Base-by-base conservation (phyloP, 495 filamentous ascomycete genomes). In the Penicillium dipodomyicola region DNA sequence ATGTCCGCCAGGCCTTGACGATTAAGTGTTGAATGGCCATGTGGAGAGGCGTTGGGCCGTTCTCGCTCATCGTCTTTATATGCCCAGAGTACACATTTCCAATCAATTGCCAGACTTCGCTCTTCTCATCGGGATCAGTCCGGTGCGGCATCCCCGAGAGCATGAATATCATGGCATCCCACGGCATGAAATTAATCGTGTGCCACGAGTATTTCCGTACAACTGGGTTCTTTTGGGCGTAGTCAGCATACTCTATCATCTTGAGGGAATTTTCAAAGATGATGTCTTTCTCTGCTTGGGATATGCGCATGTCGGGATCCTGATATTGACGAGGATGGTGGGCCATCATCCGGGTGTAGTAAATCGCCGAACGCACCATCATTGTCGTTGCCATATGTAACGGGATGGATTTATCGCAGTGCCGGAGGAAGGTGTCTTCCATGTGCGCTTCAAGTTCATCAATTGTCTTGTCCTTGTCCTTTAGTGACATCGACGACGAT, bases 361-460 rank as follows among this genome's bases (percentile, higher is more conserved):
- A 60, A 11, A 74, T 62, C 2, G 68, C 61, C 9, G 75, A 68
- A 35, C 62, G 67, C 15, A 75, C 76, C 60, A 84, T 76, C 14
- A 74, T 67, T 4, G 72, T 68, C 1, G 78, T 75, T 37, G 86
- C 70, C 45, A 80, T 70, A 64, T 90, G 87, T 10, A 88, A 70
- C 2, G 82, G 82, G 25, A 87, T 84, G 0, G 77, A 77, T 7
- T 72, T 69, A 62, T 90, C 86, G 59, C 84, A 85, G 44, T 82
- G 80, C 1, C 69, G 74, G 15, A 83, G 61, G 27, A 82, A 81
- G 27, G 82, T 79, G 0, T 74, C 63, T 41, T 78, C 64, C 57
- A 76, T 60, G 4, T 61, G 43, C 12, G 39, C 37, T 14, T 73
- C 70, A 10, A 79, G 55, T 23, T 74, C 68, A 52, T 73, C 63